Evolutionary conservation across 2,329 filamentous ascomycete species (phyloP).

Genomic region (Fusarium sp.): DNA sequence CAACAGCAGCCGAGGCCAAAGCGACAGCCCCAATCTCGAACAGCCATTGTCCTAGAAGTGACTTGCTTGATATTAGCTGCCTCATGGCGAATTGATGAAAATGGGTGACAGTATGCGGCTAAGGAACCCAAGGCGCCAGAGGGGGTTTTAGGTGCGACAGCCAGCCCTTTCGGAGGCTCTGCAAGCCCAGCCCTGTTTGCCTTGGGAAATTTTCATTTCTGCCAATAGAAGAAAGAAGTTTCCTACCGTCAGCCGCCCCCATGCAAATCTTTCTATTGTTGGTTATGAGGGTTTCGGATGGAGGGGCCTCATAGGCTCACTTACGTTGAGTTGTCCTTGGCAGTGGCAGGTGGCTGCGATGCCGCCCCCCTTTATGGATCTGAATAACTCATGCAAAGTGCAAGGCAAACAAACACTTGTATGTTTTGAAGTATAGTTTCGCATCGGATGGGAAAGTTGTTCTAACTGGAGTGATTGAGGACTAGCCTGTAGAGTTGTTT

Average conservation of each 20-base stretch:
- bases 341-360: neutral
- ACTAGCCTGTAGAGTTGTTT: neutral
- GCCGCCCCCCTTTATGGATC: neutral
- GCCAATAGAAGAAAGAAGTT: neutral
- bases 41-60: neutral
- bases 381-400: neutral
- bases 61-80: neutral
- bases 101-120: neutral
- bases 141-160: neutral
- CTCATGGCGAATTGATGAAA: neutral
- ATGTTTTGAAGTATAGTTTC: neutral
- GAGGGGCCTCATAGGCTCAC: neutral
- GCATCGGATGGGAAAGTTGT: neutral
- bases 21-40: constrained; percentile 8
- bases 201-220: neutral
- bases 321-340: neutral
- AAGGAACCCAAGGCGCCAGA: neutral
- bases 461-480: neutral
- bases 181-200: neutral
- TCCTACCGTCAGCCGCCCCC: neutral
- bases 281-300: neutral
- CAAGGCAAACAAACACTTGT: neutral
- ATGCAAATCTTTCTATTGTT: neutral
- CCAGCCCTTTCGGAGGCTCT: neutral
- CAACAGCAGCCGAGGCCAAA: constrained; percentile 1